Evolutionary conservation across 2,329 filamentous ascomycete species (phyloP), one percentile per base, ranked within the genome.

Genomic region (Pseudocercospora fuligena): DNA sequence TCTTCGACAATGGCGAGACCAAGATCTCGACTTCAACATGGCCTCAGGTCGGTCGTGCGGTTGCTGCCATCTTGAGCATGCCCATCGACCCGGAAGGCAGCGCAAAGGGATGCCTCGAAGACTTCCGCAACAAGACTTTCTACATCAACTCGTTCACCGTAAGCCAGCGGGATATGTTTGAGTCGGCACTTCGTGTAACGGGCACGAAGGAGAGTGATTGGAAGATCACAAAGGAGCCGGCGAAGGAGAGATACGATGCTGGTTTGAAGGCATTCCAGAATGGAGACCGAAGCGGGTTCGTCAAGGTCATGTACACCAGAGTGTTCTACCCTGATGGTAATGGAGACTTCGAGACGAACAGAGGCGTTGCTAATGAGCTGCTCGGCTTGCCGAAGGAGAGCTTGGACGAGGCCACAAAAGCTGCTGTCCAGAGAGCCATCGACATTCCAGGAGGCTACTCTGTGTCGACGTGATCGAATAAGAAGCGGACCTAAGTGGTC

Each of bases 81-180:
- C 72, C 73, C 0, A 70, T 75, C 51, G 63, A 69, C 25, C 56
- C 54, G 12, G 63, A 66, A 7, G 61, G 61, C 5, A 57, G 23
- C 21, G 54, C 49, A 19, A 60, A 60, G 16, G 57, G 16, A 29
- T 63, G 61, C 19, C 61, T 71, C 5, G 68, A 69, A 23, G 49
- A 75, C 36, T 87, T 80, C 71, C 77, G 79, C 2, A 87, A 89
- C 75, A 81, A 82, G 59, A 69, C 72, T 0, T 73, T 89, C 1
- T 86, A 83, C 70, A 70, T 89, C 11, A 82, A 80, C 7, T 88
- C 85, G 67, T 91, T 90, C 78, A 75, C 79, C 11, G 70, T 88
- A 66, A 87, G 78, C 66, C 90, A 92, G 76, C 82, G 82, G 11
- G 89, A 92, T 9, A 91, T 92, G 80, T 82, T 92, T 62, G 84